A percentile compares a stretch with the other conserved stretches of the same genome.
phyloP scores from a whole-genome alignment of 1,139 yeast species.

The Hansenula lynferdii region DNA sequence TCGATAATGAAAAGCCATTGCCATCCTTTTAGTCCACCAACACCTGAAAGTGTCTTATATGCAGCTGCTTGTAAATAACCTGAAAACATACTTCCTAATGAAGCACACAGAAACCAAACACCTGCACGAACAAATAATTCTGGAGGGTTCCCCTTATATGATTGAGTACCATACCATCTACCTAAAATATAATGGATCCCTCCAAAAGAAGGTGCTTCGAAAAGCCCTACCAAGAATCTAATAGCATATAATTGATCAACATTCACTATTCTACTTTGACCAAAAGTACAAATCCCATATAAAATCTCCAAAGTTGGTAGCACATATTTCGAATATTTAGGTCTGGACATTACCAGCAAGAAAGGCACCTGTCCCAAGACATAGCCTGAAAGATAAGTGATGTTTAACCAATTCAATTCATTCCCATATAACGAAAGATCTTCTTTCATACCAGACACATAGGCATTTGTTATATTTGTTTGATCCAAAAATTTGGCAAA shows the following conservation, averaged over 20 bases:
- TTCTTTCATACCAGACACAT: slow-evolving; percentile 31
- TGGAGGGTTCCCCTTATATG: neutral
- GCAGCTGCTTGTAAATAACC: slow-evolving; percentile 56
- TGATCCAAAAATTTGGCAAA: slow-evolving; percentile 30
- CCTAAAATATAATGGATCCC: slow-evolving; percentile 16
- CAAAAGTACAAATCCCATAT: slow-evolving; percentile 55
- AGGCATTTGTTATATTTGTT: slow-evolving; percentile 28
- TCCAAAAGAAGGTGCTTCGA: slow-evolving; percentile 25
- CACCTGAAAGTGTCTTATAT: slow-evolving; percentile 36
- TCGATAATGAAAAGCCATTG: slow-evolving; percentile 65
- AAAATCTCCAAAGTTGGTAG: slow-evolving; percentile 37
- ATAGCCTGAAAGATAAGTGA: slow-evolving; percentile 1
- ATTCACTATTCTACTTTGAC: slow-evolving; percentile 34
- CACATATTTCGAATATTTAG: slow-evolving; percentile 32
- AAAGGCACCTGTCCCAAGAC: slow-evolving; percentile 43
- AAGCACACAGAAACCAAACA: neutral
- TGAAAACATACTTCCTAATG: slow-evolving; percentile 25
- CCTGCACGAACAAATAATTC: neutral
- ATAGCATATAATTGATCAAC: slow-evolving; percentile 33
- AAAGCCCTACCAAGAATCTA: slow-evolving; percentile 29
- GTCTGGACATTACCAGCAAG: slow-evolving; percentile 41
- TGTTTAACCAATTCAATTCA: slow-evolving; percentile 17
- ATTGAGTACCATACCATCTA: neutral
- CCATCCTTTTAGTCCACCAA: slow-evolving; percentile 50
- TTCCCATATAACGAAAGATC: slow-evolving; percentile 25